A percentile compares a stretch with the other conserved stretches of the same genome.
Conservation (phyloP, 148 eudicot genomes). For the Agrostemma githago region DNA sequence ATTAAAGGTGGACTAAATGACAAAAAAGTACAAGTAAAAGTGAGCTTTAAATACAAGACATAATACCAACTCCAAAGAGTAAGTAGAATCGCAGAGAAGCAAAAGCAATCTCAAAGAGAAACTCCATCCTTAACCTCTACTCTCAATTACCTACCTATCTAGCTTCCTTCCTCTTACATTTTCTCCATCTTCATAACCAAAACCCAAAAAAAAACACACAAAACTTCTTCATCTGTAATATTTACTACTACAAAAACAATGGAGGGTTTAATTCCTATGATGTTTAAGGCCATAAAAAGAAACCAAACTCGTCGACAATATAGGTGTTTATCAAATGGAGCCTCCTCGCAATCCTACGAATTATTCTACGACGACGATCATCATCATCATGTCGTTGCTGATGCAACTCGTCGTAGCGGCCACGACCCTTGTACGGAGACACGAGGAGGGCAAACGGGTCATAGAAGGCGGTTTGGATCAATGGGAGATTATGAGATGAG, state of each 20-base stretch:
- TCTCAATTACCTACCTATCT: background rate
- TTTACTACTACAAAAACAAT: slow-evolving; percentile 16
- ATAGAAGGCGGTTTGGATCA: slow-evolving; percentile 33
- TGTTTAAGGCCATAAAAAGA: slow-evolving; percentile 33
- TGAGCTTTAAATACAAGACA: slow-evolving; percentile 7
- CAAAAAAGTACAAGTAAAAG: background rate
- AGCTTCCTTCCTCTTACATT: background rate
- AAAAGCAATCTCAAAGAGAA: slow-evolving; percentile 19
- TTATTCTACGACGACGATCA: slow-evolving; percentile 22
- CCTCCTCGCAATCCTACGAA: slow-evolving; percentile 25
- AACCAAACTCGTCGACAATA: slow-evolving; percentile 32
- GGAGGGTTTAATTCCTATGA: slow-evolving; percentile 51
- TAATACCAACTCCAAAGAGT: slow-evolving; percentile 13
- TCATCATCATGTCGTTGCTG: slow-evolving; percentile 13
- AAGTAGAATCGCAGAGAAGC: slow-evolving; percentile 10
- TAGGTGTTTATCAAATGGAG: slow-evolving; percentile 29
- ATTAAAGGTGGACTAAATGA: too few relatives aligned
- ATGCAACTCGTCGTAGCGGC: background rate
- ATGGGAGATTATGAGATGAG: slow-evolving; percentile 18
- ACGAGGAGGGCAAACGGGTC: slow-evolving; percentile 15
- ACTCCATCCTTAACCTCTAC: slow-evolving; percentile 20
- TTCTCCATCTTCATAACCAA: background rate
- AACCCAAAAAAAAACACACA: background rate
- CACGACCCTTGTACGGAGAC: slow-evolving; percentile 9
- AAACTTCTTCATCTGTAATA: background rate